phyloP scores from a whole-genome alignment of 495 filamentous ascomycete species.

The Penicillium chermesinum region DNA sequence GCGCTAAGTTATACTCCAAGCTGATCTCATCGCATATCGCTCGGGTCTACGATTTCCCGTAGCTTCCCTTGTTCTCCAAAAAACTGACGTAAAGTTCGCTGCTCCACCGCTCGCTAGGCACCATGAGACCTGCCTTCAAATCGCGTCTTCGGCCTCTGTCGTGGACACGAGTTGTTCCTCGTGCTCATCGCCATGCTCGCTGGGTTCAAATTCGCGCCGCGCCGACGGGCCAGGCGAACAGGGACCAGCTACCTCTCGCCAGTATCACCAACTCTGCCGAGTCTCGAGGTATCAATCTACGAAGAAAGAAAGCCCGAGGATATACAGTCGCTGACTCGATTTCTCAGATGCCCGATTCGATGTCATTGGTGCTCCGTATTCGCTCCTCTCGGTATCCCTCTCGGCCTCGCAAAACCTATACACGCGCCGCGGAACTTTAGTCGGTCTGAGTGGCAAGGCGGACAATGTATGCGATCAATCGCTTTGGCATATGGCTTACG shows the following conservation, averaged over 20 bases:
- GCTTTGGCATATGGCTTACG: neutral
- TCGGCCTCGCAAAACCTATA: constrained; percentile 91
- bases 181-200: constrained; percentile 30
- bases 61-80: constrained; percentile 12
- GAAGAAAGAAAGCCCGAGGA: neutral
- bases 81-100: constrained; percentile 32
- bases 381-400: constrained; percentile 84
- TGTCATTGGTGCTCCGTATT: constrained; percentile 82
- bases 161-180: constrained; percentile 34
- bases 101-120: constrained; percentile 11
- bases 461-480: constrained; percentile 64
- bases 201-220: constrained; percentile 43
- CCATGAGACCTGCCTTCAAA: constrained; percentile 37
- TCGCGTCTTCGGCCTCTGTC: constrained; percentile 36
- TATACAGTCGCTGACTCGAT: neutral
- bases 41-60: constrained; percentile 30
- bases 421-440: constrained; percentile 83
- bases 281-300: constrained; percentile 32
- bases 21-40: neutral
- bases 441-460: constrained; percentile 80
- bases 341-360: constrained; percentile 93
- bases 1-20: too few relatives aligned
- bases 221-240: constrained; percentile 36
- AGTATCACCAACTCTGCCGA: constrained; percentile 36
- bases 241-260: constrained; percentile 36